Base-by-base conservation (phyloP, 2,329 filamentous ascomycete species). In the Colletotrichum trifolii region DNA sequence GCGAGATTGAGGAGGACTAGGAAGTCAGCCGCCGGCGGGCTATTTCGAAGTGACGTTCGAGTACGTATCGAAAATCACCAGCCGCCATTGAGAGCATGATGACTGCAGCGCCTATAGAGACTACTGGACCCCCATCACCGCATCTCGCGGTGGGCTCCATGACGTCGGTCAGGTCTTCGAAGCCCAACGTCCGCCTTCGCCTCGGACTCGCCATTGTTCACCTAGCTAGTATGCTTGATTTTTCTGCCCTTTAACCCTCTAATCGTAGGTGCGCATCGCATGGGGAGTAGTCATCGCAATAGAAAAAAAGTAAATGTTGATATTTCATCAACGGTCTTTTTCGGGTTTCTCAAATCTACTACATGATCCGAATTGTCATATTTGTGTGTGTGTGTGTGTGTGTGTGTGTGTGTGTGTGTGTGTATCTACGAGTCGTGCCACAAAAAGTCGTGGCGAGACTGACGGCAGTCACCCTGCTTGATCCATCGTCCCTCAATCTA, bases 1-100 rank as follows among this genome's bases (percentile, higher is more conserved):
- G 96, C 56, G 96, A 99, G 81, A 98, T 99, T 72, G 96, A 97
- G 78, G 94, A 98, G 82, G 87, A 89, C 71, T 88, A 81, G 74
- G 47, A 36, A 50, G 8, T 13, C 33, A 9, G n/a, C 35, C 15
- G 43, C 9, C 38, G 13, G 46, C 33, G 17, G 40, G 15, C 17
- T 17, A 6, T 7, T 52, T 39, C 11, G 40, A 38, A 54, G 57
- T 62, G 58, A 43, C 40, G 52, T 63, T 63, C 58, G 48, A 71
- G 77, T 78, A 79, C 72, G 76, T 78, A 77, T 74, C 63, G 70
- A 63, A 25, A 72, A 68, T 62, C 63, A 71, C 68, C 61, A 69
- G 53, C 62, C 68, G 42, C 66, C 69, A 69, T 68, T 63, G 71
- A 65, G 70, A 71, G 50, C 58, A 45, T 57, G 62, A 67, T 66